Evolutionary conservation across 1,284 basidiomycete species (phyloP).

Genomic region (Ganoderma boninense): DNA sequence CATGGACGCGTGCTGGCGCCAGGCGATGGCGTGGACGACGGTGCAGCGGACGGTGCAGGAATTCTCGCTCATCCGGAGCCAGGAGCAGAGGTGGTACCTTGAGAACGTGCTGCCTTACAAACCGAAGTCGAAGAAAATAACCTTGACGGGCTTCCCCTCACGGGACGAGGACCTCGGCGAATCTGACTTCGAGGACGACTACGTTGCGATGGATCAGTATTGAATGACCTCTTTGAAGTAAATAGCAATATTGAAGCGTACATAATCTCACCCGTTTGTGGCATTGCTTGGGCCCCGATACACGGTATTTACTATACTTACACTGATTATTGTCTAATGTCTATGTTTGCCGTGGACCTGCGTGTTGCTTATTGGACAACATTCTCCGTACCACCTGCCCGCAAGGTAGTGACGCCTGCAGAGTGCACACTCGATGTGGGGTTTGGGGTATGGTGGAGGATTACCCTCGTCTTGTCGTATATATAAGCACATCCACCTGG

Average conservation of each 20-base stretch:
- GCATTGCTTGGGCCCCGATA: background rate
- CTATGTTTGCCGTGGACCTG: background rate
- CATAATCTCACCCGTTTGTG: background rate
- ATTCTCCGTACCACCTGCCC: too few relatives aligned
- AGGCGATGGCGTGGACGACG: slow-evolving; percentile 1
- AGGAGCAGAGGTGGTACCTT: slow-evolving; percentile 8
- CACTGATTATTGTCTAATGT: background rate
- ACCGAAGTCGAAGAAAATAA: background rate
- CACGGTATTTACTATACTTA: background rate
- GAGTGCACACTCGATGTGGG: background rate
- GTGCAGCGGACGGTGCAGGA: background rate
- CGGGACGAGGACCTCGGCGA: background rate
- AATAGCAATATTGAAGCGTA: background rate
- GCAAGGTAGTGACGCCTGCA: too few relatives aligned
- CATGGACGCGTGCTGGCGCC: background rate
- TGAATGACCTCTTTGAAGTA: background rate
- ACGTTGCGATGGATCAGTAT: background rate
- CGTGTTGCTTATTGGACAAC: too few relatives aligned
- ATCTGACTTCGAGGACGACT: background rate
- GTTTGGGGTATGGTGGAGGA: background rate
- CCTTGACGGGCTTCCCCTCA: background rate
- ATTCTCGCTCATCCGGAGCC: slow-evolving; percentile 1
- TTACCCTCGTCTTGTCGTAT: background rate
- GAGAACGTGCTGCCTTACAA: background rate
- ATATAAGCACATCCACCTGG: background rate